Percentiles rank a stretch among this genome's conserved stretches.
Conservation (phyloP, 108 stramenopile species). For the Hondaea fermentalgiana region DNA sequence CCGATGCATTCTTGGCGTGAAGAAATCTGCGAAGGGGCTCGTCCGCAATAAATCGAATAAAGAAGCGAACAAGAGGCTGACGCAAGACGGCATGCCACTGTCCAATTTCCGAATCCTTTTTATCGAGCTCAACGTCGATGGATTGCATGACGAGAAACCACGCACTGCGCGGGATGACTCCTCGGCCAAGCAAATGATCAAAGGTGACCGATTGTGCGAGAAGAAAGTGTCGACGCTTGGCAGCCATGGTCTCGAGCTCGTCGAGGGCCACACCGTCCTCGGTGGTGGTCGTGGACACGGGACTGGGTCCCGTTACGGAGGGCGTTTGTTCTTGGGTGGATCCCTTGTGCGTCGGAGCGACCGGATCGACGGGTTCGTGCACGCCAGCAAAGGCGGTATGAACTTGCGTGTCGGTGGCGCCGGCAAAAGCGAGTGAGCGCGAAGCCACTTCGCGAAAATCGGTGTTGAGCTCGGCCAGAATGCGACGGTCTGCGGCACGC, state of each 20-base stretch:
- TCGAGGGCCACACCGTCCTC: background rate
- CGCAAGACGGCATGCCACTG: background rate
- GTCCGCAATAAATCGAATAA: background rate
- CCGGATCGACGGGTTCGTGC: background rate
- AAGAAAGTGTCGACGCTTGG: background rate
- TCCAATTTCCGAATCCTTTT: background rate
- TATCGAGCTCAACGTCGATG: background rate
- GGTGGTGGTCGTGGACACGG: background rate
- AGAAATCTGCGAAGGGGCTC: background rate
- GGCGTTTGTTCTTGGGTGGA: too few species aligned
- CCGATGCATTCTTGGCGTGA: background rate
- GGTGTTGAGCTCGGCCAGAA: background rate
- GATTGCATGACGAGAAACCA: slow-evolving; percentile 5
- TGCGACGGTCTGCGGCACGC: background rate
- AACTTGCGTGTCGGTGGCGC: background rate
- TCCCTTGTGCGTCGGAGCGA: too few species aligned
- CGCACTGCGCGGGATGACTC: background rate
- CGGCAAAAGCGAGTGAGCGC: background rate
- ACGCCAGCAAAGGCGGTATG: background rate
- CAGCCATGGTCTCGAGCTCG: background rate
- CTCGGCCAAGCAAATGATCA: background rate
- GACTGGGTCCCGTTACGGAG: too few species aligned
- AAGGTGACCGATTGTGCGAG: background rate
- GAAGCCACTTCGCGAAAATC: background rate
- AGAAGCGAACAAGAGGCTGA: background rate